Evolutionary conservation across 2,329 filamentous ascomycete genomes (phyloP), one percentile per base, ranked within the genome.

Genomic region (Tolypocladium endophyticum): DNA sequence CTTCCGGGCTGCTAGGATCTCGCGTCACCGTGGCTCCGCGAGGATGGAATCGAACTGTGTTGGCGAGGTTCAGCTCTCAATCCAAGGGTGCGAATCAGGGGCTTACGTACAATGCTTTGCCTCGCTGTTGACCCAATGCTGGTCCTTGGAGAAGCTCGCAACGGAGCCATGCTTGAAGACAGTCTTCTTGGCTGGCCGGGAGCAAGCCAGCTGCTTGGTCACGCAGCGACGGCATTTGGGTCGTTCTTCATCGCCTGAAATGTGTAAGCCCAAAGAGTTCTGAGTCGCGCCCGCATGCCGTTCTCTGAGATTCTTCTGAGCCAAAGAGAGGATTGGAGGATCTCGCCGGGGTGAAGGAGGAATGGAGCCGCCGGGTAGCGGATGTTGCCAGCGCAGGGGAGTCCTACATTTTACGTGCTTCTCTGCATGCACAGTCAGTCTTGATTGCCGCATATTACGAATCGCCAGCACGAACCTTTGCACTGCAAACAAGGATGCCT

Each of bases 101-200:
- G 20, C 4, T 0, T 4, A 64, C 72, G 59, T 59, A 75, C 73
- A 74, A 38, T 73, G 66, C 55, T 65, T 67, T 0, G 71, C 68
- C 36, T 70, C 67, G 50, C 70, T 73, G 9, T 69, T 71, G 9
- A 74, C 72, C 73, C 72, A 74, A 59, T 70, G 67, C 62, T 75
- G 73, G 57, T 72, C 66, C 5, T 67, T 68, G 55, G 71, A 68
- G 50, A 76, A 72, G 9, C 66, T 67, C 39, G 68, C 69, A 1
- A 67, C 64, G 0, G 72, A 70, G 14, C 71, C 69, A 52, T 74
- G 72, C 6, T 70, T 70, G 62, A 76, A 76, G 7, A 76, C 69
- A 0, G 72, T 73, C 62, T 67, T 69, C 50, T 69, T 72, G 0
- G 64, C 65, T 1, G 74, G 74, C 0, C 72, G 68, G 0, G 68